phyloP scores from a whole-genome alignment of 306 rosid genomes.

The Trifolium subterraneum region DNA sequence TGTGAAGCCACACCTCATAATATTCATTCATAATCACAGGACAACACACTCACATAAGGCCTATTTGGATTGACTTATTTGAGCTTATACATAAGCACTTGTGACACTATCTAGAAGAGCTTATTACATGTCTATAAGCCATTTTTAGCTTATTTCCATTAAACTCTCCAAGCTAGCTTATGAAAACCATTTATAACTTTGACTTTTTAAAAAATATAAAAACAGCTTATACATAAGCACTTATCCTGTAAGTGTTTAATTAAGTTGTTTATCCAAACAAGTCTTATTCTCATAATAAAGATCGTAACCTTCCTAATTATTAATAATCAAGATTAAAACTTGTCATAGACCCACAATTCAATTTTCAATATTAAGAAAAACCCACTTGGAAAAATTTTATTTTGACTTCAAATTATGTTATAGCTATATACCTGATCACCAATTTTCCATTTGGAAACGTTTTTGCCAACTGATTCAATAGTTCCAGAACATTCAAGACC shows the following conservation, averaged over 20 bases:
- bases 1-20: constrained; percentile 38
- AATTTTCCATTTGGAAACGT: constrained; percentile 79
- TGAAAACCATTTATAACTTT: background rate
- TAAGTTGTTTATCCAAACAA: background rate
- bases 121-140: background rate
- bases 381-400: background rate
- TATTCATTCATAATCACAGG: background rate
- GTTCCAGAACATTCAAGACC: constrained; percentile 93
- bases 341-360: constrained; percentile 19
- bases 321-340: background rate
- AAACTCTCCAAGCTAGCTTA: background rate
- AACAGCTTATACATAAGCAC: background rate
- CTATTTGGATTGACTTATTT: background rate
- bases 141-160: background rate
- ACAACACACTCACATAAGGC: constrained; percentile 1
- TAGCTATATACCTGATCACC: constrained; percentile 71
- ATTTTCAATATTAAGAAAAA: background rate
- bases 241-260: too few relatives aligned
- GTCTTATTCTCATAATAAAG: background rate
- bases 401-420: background rate
- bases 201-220: background rate
- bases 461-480: constrained; percentile 58
- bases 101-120: background rate
- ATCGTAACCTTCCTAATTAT: constrained; percentile 1
- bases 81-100: background rate